Evolutionary conservation across 2,329 filamentous ascomycete genomes (phyloP).

Genomic region (Endothia cerciana): DNA sequence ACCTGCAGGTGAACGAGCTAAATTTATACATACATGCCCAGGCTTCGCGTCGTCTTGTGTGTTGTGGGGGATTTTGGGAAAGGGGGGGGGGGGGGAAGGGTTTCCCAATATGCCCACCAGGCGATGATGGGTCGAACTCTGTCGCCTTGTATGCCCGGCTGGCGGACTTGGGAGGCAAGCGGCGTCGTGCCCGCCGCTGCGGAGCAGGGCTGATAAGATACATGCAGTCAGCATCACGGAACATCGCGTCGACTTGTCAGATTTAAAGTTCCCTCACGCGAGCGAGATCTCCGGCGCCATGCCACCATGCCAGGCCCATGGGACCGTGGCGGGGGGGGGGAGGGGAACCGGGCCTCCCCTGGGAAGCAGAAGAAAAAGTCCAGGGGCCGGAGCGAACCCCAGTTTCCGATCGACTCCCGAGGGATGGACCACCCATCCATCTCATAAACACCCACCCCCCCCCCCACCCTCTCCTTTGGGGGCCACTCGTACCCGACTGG

Average conservation of each 20-base stretch:
- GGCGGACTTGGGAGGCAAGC: neutral
- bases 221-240: conserved; percentile 5
- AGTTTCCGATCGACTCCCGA: conserved; percentile 9
- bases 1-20: too few species aligned
- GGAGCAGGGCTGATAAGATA: neutral
- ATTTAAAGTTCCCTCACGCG: neutral
- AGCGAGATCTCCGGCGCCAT: neutral
- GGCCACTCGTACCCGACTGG: conserved; percentile 4
- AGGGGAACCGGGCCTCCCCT: too few species aligned
- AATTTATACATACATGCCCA: too few species aligned
- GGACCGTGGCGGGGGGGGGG: too few species aligned
- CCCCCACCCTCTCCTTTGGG: neutral
- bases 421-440: neutral
- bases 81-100: too few species aligned
- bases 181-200: neutral
- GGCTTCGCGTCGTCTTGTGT: too few species aligned
- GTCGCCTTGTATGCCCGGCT: neutral
- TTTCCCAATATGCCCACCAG: neutral
- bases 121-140: neutral
- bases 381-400: conserved; percentile 1
- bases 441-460: too few species aligned
- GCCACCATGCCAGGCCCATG: neutral
- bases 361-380: neutral
- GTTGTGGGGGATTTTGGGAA: too few species aligned
- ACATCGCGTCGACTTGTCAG: neutral